Base-by-base conservation (phyloP, 495 filamentous ascomycete species). In the Penicillium dipodomyicola region DNA sequence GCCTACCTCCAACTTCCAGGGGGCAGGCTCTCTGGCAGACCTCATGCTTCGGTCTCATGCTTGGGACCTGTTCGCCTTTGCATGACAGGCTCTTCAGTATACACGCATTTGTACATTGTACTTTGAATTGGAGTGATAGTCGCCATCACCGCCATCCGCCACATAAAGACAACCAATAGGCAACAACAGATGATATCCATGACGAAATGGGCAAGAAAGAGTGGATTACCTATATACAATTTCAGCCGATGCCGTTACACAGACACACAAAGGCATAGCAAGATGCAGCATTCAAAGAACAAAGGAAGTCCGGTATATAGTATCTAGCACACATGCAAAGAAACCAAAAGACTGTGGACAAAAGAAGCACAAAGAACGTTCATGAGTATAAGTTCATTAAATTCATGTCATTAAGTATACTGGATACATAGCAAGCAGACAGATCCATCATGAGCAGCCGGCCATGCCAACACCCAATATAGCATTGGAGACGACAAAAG, bases 401-500 rank as follows among this genome's bases (percentile, higher is more conserved):
- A 39, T 55, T 68, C 60, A 65, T 56, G 29, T 52, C 55, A 58
- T 57, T 46, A 44, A 32, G 45, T 32, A 48, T 43, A 30, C 40
- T 58, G 48, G 55, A 35, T 23, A 52, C 44, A 49, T 44, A 64
- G 32, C 56, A 29, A 57, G 52, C 50, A 20, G 39, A 29, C 44
- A 46, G 17, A 40, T 49, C 37, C 39, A 52, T 59, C 47, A n/a
- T 45, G 27, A 44, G 40, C 54, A 37, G 39, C 37, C 32, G 49
- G 37, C 51, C 49, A 51, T 44, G 56, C 46, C 29, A 56, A 45
- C 54, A 54, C 52, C 52, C 56, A 62, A 52, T 22, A 57, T 57
- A 59, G 55, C 35, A 39, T 17, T 39, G 37, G 45, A 61, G 60
- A 65, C 59, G 29, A 60, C 46, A 68, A 67, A 67, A 42, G 63